Percentiles rank a stretch among this genome's conserved stretches.
Conservation (phyloP, 352 stramenopile species). For the Phytopythium vexans region DNA sequence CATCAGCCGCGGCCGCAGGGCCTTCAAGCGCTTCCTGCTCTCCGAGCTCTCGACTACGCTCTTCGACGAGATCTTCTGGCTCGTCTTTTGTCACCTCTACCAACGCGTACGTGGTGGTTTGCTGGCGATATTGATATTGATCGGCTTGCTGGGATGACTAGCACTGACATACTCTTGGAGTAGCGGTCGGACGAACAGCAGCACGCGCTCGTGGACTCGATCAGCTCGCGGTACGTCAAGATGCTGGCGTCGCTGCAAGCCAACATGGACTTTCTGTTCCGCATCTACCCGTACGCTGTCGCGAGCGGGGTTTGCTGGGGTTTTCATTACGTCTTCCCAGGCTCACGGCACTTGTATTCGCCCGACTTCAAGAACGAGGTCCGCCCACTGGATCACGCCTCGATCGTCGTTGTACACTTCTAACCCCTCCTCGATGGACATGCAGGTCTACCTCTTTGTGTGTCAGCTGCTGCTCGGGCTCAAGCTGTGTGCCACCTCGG, state of each 20-base stretch:
- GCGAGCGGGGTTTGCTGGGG: slow-evolving; percentile 76
- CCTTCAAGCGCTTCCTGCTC: slow-evolving; percentile 83
- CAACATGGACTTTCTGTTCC: slow-evolving; percentile 86
- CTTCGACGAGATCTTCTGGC: slow-evolving; percentile 89
- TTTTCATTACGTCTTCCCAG: slow-evolving; percentile 87
- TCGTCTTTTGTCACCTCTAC: slow-evolving; percentile 88
- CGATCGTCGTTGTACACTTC: too few species aligned
- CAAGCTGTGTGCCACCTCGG: slow-evolving; percentile 56
- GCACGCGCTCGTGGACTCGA: slow-evolving; percentile 56
- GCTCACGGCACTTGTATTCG: slow-evolving; percentile 83
- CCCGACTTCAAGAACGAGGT: slow-evolving; percentile 75
- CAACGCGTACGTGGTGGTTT: slow-evolving; percentile 41
- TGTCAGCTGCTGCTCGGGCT: slow-evolving; percentile 69
- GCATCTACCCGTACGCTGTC: slow-evolving; percentile 85
- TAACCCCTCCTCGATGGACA: neutral
- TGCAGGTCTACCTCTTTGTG: slow-evolving; percentile 63
- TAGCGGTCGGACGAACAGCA: slow-evolving; percentile 63
- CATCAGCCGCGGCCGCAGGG: slow-evolving; percentile 63
- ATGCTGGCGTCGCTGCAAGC: slow-evolving; percentile 65
- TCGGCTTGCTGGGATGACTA: too few species aligned
- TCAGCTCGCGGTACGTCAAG: slow-evolving; percentile 79
- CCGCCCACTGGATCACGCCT: neutral
- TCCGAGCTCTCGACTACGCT: slow-evolving; percentile 71
- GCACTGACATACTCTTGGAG: too few species aligned
- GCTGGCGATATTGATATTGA: neutral